These are phyloP conservation scores for Saturnispora halmiae DNA, from an alignment of 805 yeast genomes.

Conservation along the genomic window DNA sequence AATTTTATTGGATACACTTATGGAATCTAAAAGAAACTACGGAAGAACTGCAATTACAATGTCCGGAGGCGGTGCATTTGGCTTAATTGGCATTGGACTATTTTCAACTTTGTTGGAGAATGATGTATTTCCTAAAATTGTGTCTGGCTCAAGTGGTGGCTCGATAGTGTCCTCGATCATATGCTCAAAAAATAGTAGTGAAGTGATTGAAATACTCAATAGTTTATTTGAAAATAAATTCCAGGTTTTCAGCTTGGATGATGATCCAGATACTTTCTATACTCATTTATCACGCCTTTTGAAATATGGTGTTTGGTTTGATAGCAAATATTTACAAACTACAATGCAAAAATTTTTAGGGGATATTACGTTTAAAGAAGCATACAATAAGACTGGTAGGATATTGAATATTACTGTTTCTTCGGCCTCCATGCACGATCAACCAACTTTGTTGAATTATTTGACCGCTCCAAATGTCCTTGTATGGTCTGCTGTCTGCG, in stretches of 20 bases:
- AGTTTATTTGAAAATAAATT: constrained; percentile 52
- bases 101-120: constrained; percentile 67
- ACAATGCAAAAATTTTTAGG: constrained; percentile 79
- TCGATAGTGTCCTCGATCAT: constrained; percentile 86
- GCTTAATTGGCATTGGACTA: constrained; percentile 88
- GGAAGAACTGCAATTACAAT: constrained; percentile 94
- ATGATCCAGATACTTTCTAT: constrained; percentile 43
- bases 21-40: constrained; percentile 81
- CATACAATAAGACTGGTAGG: constrained; percentile 87
- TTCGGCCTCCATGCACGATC: constrained; percentile 84
- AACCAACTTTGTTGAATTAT: constrained; percentile 73
- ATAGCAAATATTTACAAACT: constrained; percentile 55
- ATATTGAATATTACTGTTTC: constrained; percentile 93
- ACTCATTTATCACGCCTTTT: constrained; percentile 52
- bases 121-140: constrained; percentile 71
- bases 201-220: constrained; percentile 46
- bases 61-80: constrained; percentile 94
- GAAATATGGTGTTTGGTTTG: constrained; percentile 87
- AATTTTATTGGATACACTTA: constrained; percentile 65
- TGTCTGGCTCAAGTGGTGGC: constrained; percentile 95
- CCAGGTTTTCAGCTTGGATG: constrained; percentile 41
- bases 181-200: constrained; percentile 72
- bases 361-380: constrained; percentile 86
- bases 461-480: constrained; percentile 74
- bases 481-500: constrained; percentile 85